phyloP scores from a whole-genome alignment of 345 rosid genomes.

The Populus deltoides region DNA sequence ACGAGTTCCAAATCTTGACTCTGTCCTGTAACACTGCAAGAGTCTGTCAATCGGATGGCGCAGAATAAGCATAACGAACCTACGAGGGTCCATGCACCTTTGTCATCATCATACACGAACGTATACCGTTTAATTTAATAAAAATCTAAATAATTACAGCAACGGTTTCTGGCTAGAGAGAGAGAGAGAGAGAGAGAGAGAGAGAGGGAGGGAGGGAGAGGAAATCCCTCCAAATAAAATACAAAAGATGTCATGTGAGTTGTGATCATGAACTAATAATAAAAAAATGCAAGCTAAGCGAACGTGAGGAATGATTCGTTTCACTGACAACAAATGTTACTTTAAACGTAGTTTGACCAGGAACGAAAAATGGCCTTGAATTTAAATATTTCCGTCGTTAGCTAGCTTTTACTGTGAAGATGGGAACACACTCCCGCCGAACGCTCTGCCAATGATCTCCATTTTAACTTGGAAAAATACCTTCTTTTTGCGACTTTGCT shows the following conservation, averaged over 20 bases:
- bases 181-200: not conserved
- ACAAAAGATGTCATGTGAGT: conserved; percentile 24
- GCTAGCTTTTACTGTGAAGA: not conserved
- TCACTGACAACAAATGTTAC: conserved; percentile 14
- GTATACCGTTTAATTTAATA: not conserved
- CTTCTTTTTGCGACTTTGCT: not conserved
- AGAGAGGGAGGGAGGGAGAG: not conserved
- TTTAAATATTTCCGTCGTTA: not conserved
- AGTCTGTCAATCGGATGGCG: not conserved
- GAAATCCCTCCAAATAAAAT: not conserved
- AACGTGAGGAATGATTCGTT: conserved; percentile 47
- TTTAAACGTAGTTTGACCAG: conserved; percentile 25
- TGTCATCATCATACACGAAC: not conserved
- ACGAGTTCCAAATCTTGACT: not conserved
- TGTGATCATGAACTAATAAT: conserved; percentile 28
- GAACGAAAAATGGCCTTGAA: not conserved
- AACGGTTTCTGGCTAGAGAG: conserved; percentile 3
- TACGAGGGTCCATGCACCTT: not conserved
- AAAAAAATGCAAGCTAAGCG: conserved; percentile 8
- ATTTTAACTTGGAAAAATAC: not conserved
- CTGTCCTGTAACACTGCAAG: not conserved
- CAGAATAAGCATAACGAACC: not conserved
- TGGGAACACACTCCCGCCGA: conserved; percentile 23
- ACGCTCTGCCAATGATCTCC: conserved; percentile 21
- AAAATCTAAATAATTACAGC: conserved; percentile 10